Conservation (phyloP, 192 early-diverging fungal genomes). For the Podila minutissima region DNA sequence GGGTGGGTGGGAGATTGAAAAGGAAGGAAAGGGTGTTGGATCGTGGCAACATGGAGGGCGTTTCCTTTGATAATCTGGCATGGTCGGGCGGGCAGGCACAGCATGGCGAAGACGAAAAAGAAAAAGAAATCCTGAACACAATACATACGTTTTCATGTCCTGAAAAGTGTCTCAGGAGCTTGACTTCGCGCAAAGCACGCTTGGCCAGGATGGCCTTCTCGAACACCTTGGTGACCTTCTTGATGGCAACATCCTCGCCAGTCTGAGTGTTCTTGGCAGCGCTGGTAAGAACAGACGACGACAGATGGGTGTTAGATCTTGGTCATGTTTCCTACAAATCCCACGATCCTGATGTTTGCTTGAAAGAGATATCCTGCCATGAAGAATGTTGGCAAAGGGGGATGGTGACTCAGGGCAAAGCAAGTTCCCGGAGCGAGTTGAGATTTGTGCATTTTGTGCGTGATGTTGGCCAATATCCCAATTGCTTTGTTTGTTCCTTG, state of each 20-base stretch:
- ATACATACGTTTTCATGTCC: slow-evolving; percentile 89
- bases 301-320: neutral
- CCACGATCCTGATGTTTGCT: too few species aligned
- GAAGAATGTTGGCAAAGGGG: too few species aligned
- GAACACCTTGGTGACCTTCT: slow-evolving; percentile 78
- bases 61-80: too few species aligned
- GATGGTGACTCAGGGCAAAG: too few species aligned
- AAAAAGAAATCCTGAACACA: neutral
- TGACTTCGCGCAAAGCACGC: slow-evolving; percentile 93
- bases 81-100: neutral
- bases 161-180: slow-evolving; percentile 93
- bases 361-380: too few species aligned
- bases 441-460: too few species aligned
- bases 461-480: too few species aligned
- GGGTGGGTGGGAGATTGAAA: neutral
- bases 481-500: too few species aligned
- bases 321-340: too few species aligned
- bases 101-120: neutral
- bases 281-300: slow-evolving; percentile 49
- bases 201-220: slow-evolving; percentile 93
- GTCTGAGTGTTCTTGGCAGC: slow-evolving; percentile 87
- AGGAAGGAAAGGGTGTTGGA: neutral
- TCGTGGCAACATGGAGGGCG: too few species aligned
- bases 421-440: too few species aligned
- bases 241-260: slow-evolving; percentile 91